A percentile compares a stretch with the other conserved stretches of the same genome.
These are phyloP conservation scores for Pouteria campechiana DNA, from an alignment of 179 eudicot genomes.

Conservation along the genomic window DNA sequence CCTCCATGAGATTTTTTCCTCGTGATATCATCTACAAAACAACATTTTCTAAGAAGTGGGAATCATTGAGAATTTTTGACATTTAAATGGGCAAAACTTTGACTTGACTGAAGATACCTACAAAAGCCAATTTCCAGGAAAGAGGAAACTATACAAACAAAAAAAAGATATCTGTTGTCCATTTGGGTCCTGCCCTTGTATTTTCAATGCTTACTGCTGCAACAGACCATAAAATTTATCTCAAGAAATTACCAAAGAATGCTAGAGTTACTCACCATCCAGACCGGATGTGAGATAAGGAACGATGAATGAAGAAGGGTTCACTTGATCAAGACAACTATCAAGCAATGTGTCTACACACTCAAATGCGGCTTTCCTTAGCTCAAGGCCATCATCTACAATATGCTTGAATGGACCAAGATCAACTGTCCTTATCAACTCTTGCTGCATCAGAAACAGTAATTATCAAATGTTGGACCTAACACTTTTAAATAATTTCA, in stretches of 20 bases:
- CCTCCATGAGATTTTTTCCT: too few relatives aligned
- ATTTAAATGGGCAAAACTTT: too few relatives aligned
- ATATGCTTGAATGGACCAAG: constrained; percentile 96
- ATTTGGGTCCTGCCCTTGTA: too few relatives aligned
- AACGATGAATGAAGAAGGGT: constrained; percentile 84
- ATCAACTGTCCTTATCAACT: constrained; percentile 92
- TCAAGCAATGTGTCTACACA: constrained; percentile 93
- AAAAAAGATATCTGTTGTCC: background rate
- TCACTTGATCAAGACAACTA: constrained; percentile 87
- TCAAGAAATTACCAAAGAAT: background rate
- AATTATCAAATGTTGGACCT: background rate
- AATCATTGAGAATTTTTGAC: too few relatives aligned
- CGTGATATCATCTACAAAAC: too few relatives aligned
- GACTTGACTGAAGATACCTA: too few relatives aligned
- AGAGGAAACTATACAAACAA: background rate
- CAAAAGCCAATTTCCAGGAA: too few relatives aligned
- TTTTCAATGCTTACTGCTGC: too few relatives aligned
- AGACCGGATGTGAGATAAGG: constrained; percentile 85
- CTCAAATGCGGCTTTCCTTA: constrained; percentile 96
- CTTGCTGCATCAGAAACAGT: constrained; percentile 64
- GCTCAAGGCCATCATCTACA: constrained; percentile 97
- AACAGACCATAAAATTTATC: too few relatives aligned
- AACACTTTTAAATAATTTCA: too few relatives aligned
- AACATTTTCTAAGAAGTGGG: too few relatives aligned
- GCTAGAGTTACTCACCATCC: constrained; percentile 46